Evolutionary conservation across 2,329 filamentous ascomycete genomes (phyloP), one percentile per base, ranked within the genome.

Genomic region (Golovinomyces cichoracearum): DNA sequence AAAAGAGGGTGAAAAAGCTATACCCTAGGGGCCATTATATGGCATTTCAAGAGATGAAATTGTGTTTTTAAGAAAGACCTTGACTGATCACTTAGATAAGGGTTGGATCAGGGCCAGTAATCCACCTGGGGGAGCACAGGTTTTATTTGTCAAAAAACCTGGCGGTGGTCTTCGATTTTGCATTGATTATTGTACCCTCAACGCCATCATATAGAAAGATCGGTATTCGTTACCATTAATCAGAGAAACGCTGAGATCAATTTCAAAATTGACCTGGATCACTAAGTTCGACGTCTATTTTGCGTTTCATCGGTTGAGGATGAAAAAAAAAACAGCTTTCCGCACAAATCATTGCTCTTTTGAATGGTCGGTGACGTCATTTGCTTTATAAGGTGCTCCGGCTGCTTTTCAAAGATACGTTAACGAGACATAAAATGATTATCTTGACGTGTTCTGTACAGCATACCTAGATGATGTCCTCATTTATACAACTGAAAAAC

Each of bases 41-140:
- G 25, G 12, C 10, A 45, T 45, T 4, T 29, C 26, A 17, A 45
- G 42, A 45, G 42, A 45, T n/a, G 13, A 45, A 26, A 3, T 45
- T 12, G 15, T 29, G 10, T 22, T 45, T 2, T 26, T 45, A 29
- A 45, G n/a, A 27, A 45, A 45, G 21, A 45, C 13, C 23, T 25
- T 42, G 40, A 42, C 40, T 7, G 40, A 29, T 31, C 25, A 45
- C 29, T 27, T 45, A n/a, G 42, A 45, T n/a, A 45, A 29, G 23
- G 42, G 42, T 13, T 29, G 40, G 40, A 44, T 44, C 4, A 44
- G 40, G 19, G 40, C 40, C 10, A 44, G 40, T 25, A 44, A 5
- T 26, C 25, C 40, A 12, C 40, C 19, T 23, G 40, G 19, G 9
- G 19, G 40, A 13, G 40, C 40, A 44, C 37, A 9, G 17, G 37